Conservation (phyloP, 2,329 filamentous ascomycete genomes). For the Phoma sp. region DNA sequence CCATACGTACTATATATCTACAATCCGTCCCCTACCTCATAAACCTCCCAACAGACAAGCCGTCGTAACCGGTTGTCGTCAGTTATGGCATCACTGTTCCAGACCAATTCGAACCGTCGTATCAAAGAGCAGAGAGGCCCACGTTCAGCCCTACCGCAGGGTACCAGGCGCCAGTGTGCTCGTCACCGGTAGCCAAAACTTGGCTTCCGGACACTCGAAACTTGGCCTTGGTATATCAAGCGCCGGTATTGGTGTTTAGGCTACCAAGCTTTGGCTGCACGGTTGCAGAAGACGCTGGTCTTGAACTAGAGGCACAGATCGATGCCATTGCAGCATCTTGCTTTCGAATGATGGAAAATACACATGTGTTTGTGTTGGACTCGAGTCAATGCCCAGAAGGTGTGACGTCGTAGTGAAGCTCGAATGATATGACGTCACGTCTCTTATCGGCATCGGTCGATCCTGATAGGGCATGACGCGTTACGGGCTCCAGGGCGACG, state of each 20-base stretch:
- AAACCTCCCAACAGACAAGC: not conserved
- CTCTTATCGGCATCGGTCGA: conserved; percentile 4
- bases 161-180: conserved; percentile 5
- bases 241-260: not conserved
- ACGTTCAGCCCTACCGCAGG: conserved; percentile 7
- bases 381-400: not conserved
- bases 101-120: not conserved
- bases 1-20: conserved; percentile 9
- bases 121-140: conserved; percentile 1
- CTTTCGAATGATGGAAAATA: not conserved
- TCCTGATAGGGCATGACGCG: conserved; percentile 4
- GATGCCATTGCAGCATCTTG: not conserved
- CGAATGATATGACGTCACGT: conserved; percentile 2
- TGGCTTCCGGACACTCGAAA: conserved; percentile 21
- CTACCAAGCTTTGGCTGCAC: conserved; percentile 3
- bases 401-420: not conserved
- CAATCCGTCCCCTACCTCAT: not conserved
- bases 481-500: not conserved
- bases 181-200: conserved; percentile 15
- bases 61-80: conserved; percentile 2
- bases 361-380: not conserved
- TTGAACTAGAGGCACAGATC: not conserved
- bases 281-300: not conserved
- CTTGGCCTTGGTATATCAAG: conserved; percentile 10
- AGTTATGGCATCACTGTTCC: conserved; percentile 10